Base-by-base conservation (phyloP, 768 basidiomycete species). In the Zangia roseola region DNA sequence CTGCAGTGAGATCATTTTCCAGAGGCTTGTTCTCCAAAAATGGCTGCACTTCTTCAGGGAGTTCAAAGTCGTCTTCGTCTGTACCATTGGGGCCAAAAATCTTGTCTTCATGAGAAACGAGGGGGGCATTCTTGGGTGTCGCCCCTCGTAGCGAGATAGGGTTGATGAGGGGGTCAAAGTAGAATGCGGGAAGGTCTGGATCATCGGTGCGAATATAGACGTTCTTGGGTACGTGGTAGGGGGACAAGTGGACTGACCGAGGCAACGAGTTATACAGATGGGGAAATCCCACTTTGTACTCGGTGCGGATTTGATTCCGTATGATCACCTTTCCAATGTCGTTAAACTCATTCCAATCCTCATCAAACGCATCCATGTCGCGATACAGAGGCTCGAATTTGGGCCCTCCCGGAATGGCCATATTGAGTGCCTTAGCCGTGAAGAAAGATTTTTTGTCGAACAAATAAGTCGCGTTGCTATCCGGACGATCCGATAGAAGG, bases 261-360 rank as follows among this genome's bases (percentile, higher is more conserved):
- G 97, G 97, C 9, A 97, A 79, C 30, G 97, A 97, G 71, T 99
- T 99, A 74, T 99, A 99, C 1, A 99, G 79, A 63, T 99, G 95
- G 26, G 97, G 95, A 78, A 97, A 98, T 3, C 94, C 95, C 43
- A 99, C 94, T 68, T 95, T 97, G 80, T 99, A 97, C 72, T 99
- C 97, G 2, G 95, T 97, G 39, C 97, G 83, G 55, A 98, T 95
- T 68, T 97, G 92, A 64, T 98, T 94, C 19, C 97, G 94, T 58
- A 99, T 98, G 69, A 99, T 95, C 62, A 99, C 89, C 70, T 99
- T 99, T 74, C 97, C 94, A 71, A 98, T 97, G 64, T 99, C 97
- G 66, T 99, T 99, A 63, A 99, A 99, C 68, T 97, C 94, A 68
- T 97, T 97, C 94, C 94, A 97, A 64, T 99, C 97, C 65, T 98